Conservation (phyloP, 129 eudicot genomes). For the sunflower (Helianthus annuus) region HanXRQr2.0-SUNRISE NC_035441.2:106039091-106039590, state of each 20-base stretch:
- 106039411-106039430: background rate
- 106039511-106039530: conserved; percentile 1
- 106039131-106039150: background rate
- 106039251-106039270: background rate
- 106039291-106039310: background rate
- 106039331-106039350: background rate
- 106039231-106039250: background rate
- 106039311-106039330: background rate
- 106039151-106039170: background rate
- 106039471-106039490: conserved; percentile 21
- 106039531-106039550: conserved; percentile 12
- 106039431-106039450: background rate
- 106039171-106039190: too few relatives aligned
- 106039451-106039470: background rate
- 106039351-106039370: conserved; percentile 14
- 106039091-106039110: too few relatives aligned
- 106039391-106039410: conserved; percentile 20
- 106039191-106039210: too few relatives aligned
- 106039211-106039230: background rate
- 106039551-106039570: conserved; percentile 11
- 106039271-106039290: background rate
- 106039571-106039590: conserved; percentile 19
- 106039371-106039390: background rate
- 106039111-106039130: background rate
- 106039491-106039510: conserved; percentile 10